Percentiles rank a stretch among this genome's conserved stretches.
Evolutionary conservation across 148 eudicot species (phyloP).

Genomic region (Nyssa sinensis): DNA sequence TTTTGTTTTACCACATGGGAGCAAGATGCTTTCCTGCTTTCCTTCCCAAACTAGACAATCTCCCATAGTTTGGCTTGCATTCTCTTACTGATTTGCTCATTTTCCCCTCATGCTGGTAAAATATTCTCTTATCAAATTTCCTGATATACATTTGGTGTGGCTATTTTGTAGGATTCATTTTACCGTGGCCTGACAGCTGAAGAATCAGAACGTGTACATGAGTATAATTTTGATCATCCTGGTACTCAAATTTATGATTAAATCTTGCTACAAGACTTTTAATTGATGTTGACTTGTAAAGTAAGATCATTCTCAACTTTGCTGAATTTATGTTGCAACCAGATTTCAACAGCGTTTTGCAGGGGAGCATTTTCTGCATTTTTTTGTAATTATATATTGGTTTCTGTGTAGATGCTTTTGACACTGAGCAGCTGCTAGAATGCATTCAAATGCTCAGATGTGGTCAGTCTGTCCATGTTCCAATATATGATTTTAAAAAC

Average conservation of each 20-base stretch:
- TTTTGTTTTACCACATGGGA: neutral
- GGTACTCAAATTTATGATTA: constrained; percentile 40
- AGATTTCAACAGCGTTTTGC: constrained; percentile 2
- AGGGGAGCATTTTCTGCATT: neutral
- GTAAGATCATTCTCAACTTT: neutral
- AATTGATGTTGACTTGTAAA: neutral
- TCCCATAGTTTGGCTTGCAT: too few species aligned
- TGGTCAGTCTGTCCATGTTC: constrained; percentile 81
- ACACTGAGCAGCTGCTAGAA: constrained; percentile 91
- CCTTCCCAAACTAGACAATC: too few species aligned
- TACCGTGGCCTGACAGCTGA: constrained; percentile 86
- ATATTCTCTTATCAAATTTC: neutral
- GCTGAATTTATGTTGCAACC: neutral
- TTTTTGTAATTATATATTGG: neutral
- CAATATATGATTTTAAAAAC: constrained; percentile 89
- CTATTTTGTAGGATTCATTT: constrained; percentile 73
- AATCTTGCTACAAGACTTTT: neutral
- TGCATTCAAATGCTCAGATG: constrained; percentile 61
- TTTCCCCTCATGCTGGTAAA: too few species aligned
- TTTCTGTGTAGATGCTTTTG: constrained; percentile 81
- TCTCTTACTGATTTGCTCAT: too few species aligned
- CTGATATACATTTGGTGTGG: constrained; percentile 7
- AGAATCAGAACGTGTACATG: constrained; percentile 72
- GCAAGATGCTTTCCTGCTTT: too few species aligned
- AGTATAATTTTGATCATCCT: constrained; percentile 98